Base-by-base conservation (phyloP, 164 flowering plant species). In the Platanus orientalis region DNA sequence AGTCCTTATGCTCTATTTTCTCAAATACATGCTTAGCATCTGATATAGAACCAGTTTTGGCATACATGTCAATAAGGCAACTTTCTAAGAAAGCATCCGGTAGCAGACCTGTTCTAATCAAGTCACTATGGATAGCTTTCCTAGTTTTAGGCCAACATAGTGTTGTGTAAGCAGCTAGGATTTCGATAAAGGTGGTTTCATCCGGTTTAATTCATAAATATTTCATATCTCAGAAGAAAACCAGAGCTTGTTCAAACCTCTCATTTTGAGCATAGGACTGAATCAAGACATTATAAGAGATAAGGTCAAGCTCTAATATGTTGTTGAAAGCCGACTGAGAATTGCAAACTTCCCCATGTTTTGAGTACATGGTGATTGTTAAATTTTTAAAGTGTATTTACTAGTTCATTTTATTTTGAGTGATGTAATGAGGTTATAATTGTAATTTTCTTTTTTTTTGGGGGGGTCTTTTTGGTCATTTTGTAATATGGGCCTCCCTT, bases 321-420 rank as follows among this genome's bases (percentile, higher is more conserved):
- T 53, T 42, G 25, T n/a, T 52, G 24, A 69, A 57, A 63, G 63
- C 67, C 54, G 23, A 40, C 6, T 27, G 49, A 27, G 47, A 60
- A 17, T 29, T 27, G 14, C 62, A 16, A 25, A 68, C 36, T 42
- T 61, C 54, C 56, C 48, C 47, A 29, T 63, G 42, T 29, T 62
- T 63, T 54, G 67, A 57, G 55, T 69, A 64, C 64, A 64, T 59
- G 56, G 58, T 50, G 57, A 62, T 63, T n/a, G n/a, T n/a, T n/a
- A n/a, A n/a, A n/a, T n/a, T n/a, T n/a, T n/a, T n/a, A n/a, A n/a
- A n/a, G n/a, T n/a, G n/a, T n/a, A n/a, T n/a, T n/a, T n/a, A n/a
- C n/a, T n/a, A n/a, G n/a, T n/a, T n/a, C n/a, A n/a, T n/a, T n/a
- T n/a, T n/a, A n/a, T n/a, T n/a, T n/a, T n/a, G n/a, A n/a, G n/a